Evolutionary conservation across 192 early-diverging fungal species (phyloP).

Genomic region (Tieghemiomyces parasiticus): DNA sequence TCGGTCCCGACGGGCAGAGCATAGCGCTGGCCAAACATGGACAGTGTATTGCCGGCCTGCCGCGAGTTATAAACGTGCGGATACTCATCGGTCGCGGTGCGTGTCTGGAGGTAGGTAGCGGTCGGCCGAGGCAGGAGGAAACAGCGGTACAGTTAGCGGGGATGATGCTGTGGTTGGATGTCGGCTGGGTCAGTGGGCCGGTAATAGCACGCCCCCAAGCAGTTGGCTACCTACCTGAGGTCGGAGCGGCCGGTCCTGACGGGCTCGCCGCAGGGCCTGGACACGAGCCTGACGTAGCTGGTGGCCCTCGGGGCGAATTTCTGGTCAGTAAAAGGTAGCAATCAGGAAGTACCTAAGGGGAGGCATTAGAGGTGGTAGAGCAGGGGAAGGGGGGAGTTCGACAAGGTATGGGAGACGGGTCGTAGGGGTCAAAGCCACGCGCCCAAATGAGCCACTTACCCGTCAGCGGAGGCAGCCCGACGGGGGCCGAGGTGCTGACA

Average conservation of each 20-base stretch:
- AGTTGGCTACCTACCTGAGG: not conserved
- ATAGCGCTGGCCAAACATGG: conserved; percentile 62
- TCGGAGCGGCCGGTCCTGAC: not conserved
- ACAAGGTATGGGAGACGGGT: no score
- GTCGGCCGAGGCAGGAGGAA: not conserved
- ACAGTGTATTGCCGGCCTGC: conserved; percentile 47
- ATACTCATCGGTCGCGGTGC: conserved; percentile 23
- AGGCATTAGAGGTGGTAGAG: no score
- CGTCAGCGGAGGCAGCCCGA: no score
- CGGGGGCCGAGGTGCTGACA: no score
- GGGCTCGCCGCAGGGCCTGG: conserved; percentile 12
- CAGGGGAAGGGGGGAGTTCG: no score
- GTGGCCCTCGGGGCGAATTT: not conserved
- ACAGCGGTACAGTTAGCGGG: not conserved
- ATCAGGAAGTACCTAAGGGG: no score
- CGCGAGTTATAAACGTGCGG: conserved; percentile 75
- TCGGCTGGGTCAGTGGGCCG: not conserved
- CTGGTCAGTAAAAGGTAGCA: no score
- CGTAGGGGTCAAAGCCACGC: no score
- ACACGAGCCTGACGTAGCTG: not conserved
- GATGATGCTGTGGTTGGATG: not conserved
- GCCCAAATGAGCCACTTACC: no score
- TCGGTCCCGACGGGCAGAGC: conserved; percentile 61
- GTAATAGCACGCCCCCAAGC: not conserved
- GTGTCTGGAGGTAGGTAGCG: not conserved